phyloP scores from a whole-genome alignment of 805 yeast species.

The Pichia cabralensis region DNA sequence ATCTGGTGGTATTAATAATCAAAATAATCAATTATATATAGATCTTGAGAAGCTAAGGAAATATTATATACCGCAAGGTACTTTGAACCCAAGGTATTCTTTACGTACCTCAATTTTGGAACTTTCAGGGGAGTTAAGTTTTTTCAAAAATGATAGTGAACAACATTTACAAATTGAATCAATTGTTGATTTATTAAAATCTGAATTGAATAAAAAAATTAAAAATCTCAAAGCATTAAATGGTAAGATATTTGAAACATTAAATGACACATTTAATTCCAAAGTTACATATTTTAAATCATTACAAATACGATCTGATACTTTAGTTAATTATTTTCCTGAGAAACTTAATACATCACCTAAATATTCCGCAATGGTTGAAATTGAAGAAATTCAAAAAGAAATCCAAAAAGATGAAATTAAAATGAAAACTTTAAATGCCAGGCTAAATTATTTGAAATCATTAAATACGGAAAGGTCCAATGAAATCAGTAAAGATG shows the following conservation, averaged over 20 bases:
- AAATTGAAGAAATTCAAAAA: slow-evolving; percentile 11
- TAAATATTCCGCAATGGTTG: slow-evolving; percentile 13
- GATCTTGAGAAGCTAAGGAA: slow-evolving; percentile 19
- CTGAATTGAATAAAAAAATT: slow-evolving; percentile 34
- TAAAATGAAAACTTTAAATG: slow-evolving; percentile 17
- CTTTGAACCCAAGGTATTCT: slow-evolving; percentile 23
- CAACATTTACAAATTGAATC: slow-evolving; percentile 1
- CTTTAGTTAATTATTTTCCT: slow-evolving; percentile 45
- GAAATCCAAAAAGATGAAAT: slow-evolving; percentile 9
- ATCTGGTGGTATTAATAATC: not conserved
- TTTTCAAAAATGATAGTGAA: not conserved
- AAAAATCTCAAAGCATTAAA: slow-evolving; percentile 30
- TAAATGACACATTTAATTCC: slow-evolving; percentile 65
- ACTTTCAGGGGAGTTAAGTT: slow-evolving; percentile 14
- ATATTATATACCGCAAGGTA: slow-evolving; percentile 24
- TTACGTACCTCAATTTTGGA: slow-evolving; percentile 17
- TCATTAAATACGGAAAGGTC: slow-evolving; percentile 26
- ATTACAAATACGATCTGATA: slow-evolving; percentile 79
- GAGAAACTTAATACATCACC: slow-evolving; percentile 15
- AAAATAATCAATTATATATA: not conserved
- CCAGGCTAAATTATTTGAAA: slow-evolving; percentile 40
- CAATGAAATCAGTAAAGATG: slow-evolving; percentile 23
- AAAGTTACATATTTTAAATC: slow-evolving; percentile 76
- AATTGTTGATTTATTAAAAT: slow-evolving; percentile 14
- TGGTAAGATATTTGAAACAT: slow-evolving; percentile 38